Percentiles rank a stretch among this genome's conserved stretches.
These are phyloP conservation scores for Geotrichum klebahnii DNA, from an alignment of 1,139 yeast species.

Conservation along the genomic window DNA sequence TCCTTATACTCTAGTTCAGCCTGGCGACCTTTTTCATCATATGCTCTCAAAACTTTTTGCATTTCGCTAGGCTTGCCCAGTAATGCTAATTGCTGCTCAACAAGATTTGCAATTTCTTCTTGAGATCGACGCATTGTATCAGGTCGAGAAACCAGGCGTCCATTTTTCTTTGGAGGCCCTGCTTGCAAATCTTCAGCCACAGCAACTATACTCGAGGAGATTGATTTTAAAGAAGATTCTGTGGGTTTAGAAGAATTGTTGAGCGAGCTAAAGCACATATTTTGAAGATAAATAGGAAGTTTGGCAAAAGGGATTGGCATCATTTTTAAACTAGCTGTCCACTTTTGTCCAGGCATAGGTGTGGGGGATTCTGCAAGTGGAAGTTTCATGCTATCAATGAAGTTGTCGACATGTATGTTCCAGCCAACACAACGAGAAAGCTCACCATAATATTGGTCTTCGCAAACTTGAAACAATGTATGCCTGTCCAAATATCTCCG, in stretches of 20 bases:
- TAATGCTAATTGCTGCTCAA: conserved; percentile 24
- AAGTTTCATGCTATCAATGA: conserved; percentile 11
- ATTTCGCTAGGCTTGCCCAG: conserved; percentile 33
- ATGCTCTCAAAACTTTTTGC: conserved; percentile 32
- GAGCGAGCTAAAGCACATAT: neutral
- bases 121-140: conserved; percentile 19
- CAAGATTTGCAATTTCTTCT: conserved; percentile 20
- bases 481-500: conserved; percentile 13
- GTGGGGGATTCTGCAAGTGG: conserved; percentile 8
- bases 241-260: neutral
- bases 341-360: conserved; percentile 11
- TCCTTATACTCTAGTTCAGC: conserved; percentile 20
- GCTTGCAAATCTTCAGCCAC: neutral
- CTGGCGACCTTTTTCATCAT: conserved; percentile 28
- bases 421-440: conserved; percentile 12
- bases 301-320: neutral
- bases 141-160: conserved; percentile 10
- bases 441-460: conserved; percentile 11
- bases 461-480: conserved; percentile 15
- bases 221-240: neutral
- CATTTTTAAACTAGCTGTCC: conserved; percentile 14
- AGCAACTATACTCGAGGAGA: neutral
- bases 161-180: neutral
- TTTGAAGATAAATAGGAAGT: neutral
- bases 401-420: conserved; percentile 13